Base-by-base conservation (phyloP, 768 basidiomycete species). In the Tylopilus felleus region DNA sequence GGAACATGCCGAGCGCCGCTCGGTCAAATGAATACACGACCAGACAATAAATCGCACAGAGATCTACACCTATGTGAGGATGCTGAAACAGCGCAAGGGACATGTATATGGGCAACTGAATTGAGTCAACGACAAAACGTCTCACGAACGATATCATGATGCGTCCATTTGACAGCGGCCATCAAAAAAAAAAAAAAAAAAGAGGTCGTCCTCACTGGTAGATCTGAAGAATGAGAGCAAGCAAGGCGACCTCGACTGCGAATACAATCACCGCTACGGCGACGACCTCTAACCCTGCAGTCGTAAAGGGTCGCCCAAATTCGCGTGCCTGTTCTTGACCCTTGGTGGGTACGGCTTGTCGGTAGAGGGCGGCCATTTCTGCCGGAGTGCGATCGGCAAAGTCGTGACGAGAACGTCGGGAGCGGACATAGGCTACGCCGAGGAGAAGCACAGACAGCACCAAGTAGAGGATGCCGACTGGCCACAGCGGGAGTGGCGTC, bases 301-400 rank as follows among this genome's bases (percentile, higher is more conserved):
- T 90, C 17, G 85, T 67, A 64, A 93, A 93, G 1, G 88, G 88
- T 13, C 87, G 76, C 0, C 91, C 92, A 62, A 84, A 90, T 8
- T 86, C 74, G 1, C 86, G 78, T 43, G 75, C 77, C 28, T 75
- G 74, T 52, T 84, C 79, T 60, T 86, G 83, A 0, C 86, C 87
- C 27, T 78, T 75, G 1, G 85, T 86, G 48, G 76, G 73, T 5
- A 82, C 71, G 6, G 80, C 78, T 8, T 59, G 54, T 23, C 65
- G 63, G 55, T 75, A 64, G 9, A 64, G 57, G 13, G 68, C 63
- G 12, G 51, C 44, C 47, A 60, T 47, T 28, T 58, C 52, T 40
- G 76, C 71, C 52, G 74, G 75, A 52, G 71, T 62, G 23, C 71
- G 69, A 65, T 93, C 92, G 3, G 88, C 85, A 65, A 93, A 90